Evolutionary conservation across 345 rosid species (phyloP), one percentile per base, ranked within the genome.

Genomic region (Triadica sebifera): DNA sequence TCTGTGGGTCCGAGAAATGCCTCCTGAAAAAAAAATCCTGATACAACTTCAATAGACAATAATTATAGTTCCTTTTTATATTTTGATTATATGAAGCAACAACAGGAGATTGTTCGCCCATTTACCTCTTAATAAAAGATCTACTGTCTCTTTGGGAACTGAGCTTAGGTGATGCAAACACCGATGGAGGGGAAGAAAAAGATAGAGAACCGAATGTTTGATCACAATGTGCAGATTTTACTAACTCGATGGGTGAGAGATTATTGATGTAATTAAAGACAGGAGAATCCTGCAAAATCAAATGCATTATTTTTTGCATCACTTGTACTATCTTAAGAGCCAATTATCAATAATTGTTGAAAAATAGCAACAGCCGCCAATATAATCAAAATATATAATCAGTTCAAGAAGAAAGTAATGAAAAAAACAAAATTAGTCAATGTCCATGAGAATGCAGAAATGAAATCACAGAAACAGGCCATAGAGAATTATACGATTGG

Each of bases 211-310:
- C 81, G 67, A 84, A 81, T 19, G 79, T 75, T 52, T 72, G 82
- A 60, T 75, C 85, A 24, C 20, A 20, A 41, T 75, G 78, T 43
- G 70, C 12, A 57, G 80, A 82, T 74, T 86, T 90, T 9, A 80
- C 83, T 17, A 81, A 78, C 51, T 87, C 90, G 20, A 89, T 78
- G 12, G 96, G 93, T 0, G 91, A 90, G 50, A 90, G 90, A 12
- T 75, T 88, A 75, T 77, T 85, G 20, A 90, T 90, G 81, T 82
- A 90, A 70, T 85, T 86, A 75, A 87, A 90, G 19, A 89, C 89
- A 4, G 91, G 96, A 68, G 96, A 90, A 82, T 87, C 87, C 96
- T 90, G 87, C 85, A 84, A 71, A 38, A 41, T 20, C 34, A 57
- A 8, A 25, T 65, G 4, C 19, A 55, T 46, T 20, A 4, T 53